Evolutionary conservation across 192 early-diverging fungal genomes (phyloP).

Genomic region (Bifiguratus adelaidae): DNA sequence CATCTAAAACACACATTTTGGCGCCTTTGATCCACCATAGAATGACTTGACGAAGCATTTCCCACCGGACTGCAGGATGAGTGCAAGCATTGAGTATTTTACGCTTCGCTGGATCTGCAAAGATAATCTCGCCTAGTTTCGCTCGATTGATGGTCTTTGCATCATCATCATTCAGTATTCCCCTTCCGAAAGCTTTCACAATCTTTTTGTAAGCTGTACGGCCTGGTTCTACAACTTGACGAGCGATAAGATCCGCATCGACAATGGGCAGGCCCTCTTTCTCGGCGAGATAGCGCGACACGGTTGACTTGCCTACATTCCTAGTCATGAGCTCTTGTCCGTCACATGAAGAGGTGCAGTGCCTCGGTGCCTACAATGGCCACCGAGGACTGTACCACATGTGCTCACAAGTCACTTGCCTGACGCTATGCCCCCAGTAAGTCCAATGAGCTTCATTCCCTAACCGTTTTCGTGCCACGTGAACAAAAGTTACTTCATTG

Average conservation of each 20-base stretch:
- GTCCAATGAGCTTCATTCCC: conserved; percentile 90
- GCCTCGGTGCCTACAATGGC: not conserved
- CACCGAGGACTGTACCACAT: not conserved
- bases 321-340: conserved; percentile 2
- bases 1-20: conserved; percentile 73
- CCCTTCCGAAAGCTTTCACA: conserved; percentile 64
- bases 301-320: conserved; percentile 82
- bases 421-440: conserved; percentile 93
- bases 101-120: conserved; percentile 60
- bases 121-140: conserved; percentile 73
- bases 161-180: conserved; percentile 38
- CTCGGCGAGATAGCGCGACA: conserved; percentile 45
- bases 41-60: conserved; percentile 63
- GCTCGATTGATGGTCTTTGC: conserved; percentile 63
- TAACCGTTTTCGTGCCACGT: too few relatives aligned
- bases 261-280: conserved; percentile 61
- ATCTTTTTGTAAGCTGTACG: conserved; percentile 60
- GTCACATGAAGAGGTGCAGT: not conserved
- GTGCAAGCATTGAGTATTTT: conserved; percentile 70
- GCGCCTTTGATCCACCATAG: conserved; percentile 58
- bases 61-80: conserved; percentile 79
- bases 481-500: too few relatives aligned
- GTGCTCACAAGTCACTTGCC: conserved; percentile 21
- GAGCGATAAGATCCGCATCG: conserved; percentile 87
- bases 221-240: conserved; percentile 73